Evolutionary conservation across 2,329 filamentous ascomycete genomes (phyloP), one percentile per base, ranked within the genome.

Genomic region (Malbranchea zuffiana): DNA sequence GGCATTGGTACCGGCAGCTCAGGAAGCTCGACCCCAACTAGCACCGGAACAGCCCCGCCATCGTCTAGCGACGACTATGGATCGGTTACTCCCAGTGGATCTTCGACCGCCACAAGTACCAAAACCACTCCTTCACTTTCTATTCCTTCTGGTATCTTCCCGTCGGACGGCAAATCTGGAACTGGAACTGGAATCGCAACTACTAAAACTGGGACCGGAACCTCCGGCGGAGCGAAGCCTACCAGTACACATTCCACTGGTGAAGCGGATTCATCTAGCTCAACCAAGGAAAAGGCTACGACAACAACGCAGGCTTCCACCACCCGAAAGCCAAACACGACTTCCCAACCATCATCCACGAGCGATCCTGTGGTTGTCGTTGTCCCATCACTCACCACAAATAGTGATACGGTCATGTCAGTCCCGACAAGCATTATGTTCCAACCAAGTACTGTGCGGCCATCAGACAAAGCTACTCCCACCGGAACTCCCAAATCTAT

Each of bases 401-500:
- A 43, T 25, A 21, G 44, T 5, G 41, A 44, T 11, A 45, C 40
- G 18, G 41, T 32, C 4, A 39, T 44, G 31, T 39, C 39, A 2
- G 41, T 45, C n/a, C 39, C 43, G 10, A 42, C 44, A 13, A 44
- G 34, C 12, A 50, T 50, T 28, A 44, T 47, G 36, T 46, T 48
- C 29, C 39, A 42, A 35, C 41, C 44, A 18, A 47, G 47, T 3
- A 50, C 11, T 44, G 38, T 54, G 45, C 47, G 52, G n/a, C 41
- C 47, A 3, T 51, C 55, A 3, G 48, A 50, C 7, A 52, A 52
- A 17, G 63, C 66, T 2, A 51, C 13, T 45, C 42, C 53, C 47
- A 49, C 55, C 4, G 44, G 49, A 3, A 53, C 53, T 19, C 65
- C 67, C 2, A 59, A 67, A 36, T 60, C 85, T 37, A 68, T 92